phyloP scores from a whole-genome alignment of 2,329 filamentous ascomycete genomes.

The Xylariaceae sp. region DNA sequence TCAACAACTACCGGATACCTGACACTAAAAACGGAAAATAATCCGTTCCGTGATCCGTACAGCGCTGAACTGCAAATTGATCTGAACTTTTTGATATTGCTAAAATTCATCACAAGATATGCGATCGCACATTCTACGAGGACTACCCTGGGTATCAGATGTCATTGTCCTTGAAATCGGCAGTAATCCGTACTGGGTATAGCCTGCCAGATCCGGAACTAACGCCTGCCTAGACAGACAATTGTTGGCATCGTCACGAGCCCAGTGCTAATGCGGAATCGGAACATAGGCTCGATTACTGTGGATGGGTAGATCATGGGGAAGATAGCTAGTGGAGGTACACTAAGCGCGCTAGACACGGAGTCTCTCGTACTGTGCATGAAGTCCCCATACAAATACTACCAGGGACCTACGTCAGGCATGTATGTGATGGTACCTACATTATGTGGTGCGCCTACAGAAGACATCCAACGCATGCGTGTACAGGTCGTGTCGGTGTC shows the following conservation, averaged over 20 bases:
- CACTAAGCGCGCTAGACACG: neutral
- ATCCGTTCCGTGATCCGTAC: too few relatives aligned
- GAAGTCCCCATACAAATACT: neutral
- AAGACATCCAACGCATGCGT: neutral
- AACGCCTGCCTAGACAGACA: neutral
- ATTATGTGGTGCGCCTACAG: neutral
- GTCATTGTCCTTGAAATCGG: neutral
- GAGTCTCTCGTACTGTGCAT: neutral
- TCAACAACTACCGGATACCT: neutral
- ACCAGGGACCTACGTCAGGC: too few relatives aligned
- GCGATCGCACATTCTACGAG: neutral
- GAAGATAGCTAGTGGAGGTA: neutral
- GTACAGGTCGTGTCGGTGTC: neutral
- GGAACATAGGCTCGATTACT: neutral
- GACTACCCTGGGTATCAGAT: neutral
- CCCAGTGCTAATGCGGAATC: neutral
- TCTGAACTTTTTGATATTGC: too few relatives aligned
- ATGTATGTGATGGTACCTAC: neutral
- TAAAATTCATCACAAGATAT: too few relatives aligned
- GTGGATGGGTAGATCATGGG: neutral
- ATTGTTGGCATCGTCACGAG: neutral
- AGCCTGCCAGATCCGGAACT: too few relatives aligned
- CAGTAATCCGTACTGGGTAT: too few relatives aligned
- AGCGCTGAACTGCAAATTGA: too few relatives aligned
- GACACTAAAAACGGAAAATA: too few relatives aligned